phyloP scores from a whole-genome alignment of 768 basidiomycete genomes.

The Mrakia frigida region DNA sequence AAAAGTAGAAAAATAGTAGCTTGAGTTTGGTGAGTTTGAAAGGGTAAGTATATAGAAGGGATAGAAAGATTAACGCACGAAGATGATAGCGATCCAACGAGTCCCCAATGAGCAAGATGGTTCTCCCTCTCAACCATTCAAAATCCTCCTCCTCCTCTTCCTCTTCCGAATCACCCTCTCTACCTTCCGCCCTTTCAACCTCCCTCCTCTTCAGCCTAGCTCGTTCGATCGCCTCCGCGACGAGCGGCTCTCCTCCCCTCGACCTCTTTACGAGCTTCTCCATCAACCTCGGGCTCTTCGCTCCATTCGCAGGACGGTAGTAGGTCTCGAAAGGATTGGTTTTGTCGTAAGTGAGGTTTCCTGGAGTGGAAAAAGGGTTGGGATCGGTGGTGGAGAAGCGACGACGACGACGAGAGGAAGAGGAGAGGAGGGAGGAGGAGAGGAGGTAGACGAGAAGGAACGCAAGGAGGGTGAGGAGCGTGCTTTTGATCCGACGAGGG shows the following conservation, averaged over 20 bases:
- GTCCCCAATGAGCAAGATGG: not conserved
- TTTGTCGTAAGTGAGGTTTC: not conserved
- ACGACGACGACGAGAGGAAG: not conserved
- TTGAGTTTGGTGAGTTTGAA: too few relatives aligned
- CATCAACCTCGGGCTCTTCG: not conserved
- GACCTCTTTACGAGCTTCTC: slow-evolving; percentile 1
- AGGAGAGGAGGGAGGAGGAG: not conserved
- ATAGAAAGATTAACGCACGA: not conserved
- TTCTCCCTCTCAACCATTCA: not conserved
- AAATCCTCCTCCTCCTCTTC: not conserved
- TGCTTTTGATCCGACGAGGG: not conserved
- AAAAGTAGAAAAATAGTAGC: not conserved
- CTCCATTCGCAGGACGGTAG: not conserved
- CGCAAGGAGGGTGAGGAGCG: not conserved
- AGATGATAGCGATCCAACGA: not conserved
- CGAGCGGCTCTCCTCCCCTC: not conserved
- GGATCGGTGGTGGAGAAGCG: not conserved
- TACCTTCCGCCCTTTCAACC: too few relatives aligned
- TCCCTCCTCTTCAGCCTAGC: not conserved
- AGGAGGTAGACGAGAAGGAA: not conserved
- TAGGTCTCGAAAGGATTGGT: not conserved
- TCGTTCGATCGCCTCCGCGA: not conserved
- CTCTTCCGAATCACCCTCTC: too few relatives aligned
- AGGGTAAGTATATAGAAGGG: too few relatives aligned
- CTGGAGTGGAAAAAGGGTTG: not conserved